A percentile compares a stretch with the other conserved stretches of the same genome.
phyloP scores from a whole-genome alignment of 345 rosid genomes.

The Hirschfeldia incana region DNA sequence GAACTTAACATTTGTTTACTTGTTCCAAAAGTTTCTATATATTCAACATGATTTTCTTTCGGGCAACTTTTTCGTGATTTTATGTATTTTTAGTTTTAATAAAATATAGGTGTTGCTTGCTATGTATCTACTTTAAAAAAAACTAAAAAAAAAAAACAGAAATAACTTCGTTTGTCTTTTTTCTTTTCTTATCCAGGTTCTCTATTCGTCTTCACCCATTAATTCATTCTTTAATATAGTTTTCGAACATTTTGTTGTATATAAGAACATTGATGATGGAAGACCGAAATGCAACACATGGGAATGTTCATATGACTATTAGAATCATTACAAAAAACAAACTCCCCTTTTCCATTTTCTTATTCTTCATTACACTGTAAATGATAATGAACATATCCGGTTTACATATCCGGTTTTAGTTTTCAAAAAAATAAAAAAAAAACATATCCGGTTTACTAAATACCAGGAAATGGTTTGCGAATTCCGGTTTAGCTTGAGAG shows the following conservation, averaged over 20 bases:
- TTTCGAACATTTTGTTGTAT: conserved; percentile 13
- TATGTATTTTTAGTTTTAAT: background rate
- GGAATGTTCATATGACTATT: conserved; percentile 22
- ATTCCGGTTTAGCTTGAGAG: conserved; percentile 39
- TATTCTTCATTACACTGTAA: conserved; percentile 13
- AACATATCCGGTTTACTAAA: background rate
- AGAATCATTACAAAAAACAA: conserved; percentile 2
- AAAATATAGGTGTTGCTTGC: background rate
- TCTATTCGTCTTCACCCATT: background rate
- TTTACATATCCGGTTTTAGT: too few relatives aligned
- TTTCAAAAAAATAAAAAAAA: too few relatives aligned
- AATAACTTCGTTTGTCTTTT: background rate
- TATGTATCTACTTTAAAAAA: background rate
- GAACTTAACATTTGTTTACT: too few relatives aligned
- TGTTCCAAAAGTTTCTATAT: background rate
- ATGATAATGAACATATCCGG: background rate
- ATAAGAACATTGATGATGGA: conserved; percentile 12
- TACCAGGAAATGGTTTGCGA: background rate
- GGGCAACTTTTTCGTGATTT: background rate
- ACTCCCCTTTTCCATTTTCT: background rate
- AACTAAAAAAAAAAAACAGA: background rate
- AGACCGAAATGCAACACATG: conserved; percentile 23
- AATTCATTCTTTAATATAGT: background rate
- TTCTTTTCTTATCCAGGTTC: background rate
- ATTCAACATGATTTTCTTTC: too few relatives aligned